Conservation (phyloP, 2,329 filamentous ascomycete genomes). For the Aspergillus sp. region DNA sequence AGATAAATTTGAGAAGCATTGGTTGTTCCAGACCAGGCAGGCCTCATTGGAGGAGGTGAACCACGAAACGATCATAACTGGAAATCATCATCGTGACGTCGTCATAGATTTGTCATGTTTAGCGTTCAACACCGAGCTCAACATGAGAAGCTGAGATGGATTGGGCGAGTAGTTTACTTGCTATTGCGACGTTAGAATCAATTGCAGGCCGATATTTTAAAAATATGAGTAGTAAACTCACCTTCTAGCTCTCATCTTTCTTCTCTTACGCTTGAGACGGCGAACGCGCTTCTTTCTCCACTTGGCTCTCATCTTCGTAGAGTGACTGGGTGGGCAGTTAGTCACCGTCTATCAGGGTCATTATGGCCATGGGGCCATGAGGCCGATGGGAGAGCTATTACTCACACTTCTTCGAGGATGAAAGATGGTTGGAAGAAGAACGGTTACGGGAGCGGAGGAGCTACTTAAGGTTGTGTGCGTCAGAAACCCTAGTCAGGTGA, state of each 20-base stretch:
- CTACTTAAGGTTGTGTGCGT: conserved; percentile 39
- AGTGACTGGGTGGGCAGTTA: conserved; percentile 32
- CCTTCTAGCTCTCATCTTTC: conserved; percentile 99
- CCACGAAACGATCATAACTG: conserved; percentile 30
- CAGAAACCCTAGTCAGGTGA: conserved; percentile 13
- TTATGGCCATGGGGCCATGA: not conserved
- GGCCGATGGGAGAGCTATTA: conserved; percentile 6
- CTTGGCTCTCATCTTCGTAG: conserved; percentile 79
- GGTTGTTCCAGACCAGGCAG: conserved; percentile 22
- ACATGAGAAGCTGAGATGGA: conserved; percentile 52
- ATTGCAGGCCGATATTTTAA: not conserved
- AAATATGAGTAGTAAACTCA: conserved; percentile 54
- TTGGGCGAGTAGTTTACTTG: conserved; percentile 66
- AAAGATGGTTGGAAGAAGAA: conserved; percentile 46
- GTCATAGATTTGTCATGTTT: conserved; percentile 34
- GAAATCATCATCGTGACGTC: conserved; percentile 34
- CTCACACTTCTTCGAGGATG: conserved; percentile 48
- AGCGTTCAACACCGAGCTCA: conserved; percentile 38
- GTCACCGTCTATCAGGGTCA: conserved; percentile 8
- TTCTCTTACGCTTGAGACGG: conserved; percentile 99
- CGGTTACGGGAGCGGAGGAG: conserved; percentile 31
- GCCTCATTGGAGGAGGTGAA: conserved; percentile 23
- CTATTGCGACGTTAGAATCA: conserved; percentile 43
- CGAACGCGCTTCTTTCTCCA: conserved; percentile 99
- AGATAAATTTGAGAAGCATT: not conserved